Evolutionary conservation across 805 yeast species (phyloP), one percentile per base, ranked within the genome.

Genomic region (Hemisphaericaspora nanyangensis): DNA sequence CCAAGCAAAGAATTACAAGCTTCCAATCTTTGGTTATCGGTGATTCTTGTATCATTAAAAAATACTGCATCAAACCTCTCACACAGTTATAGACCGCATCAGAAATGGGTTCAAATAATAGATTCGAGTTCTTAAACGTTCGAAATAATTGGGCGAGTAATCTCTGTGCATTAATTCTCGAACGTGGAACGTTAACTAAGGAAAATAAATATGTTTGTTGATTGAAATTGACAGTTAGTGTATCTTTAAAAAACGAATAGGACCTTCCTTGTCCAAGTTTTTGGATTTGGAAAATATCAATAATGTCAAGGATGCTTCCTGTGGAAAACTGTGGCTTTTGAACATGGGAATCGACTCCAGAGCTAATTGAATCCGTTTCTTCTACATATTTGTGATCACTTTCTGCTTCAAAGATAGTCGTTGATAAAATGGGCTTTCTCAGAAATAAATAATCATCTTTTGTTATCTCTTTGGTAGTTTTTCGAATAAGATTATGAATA

Each of bases 381-480:
- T 39, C 40, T 3, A 51, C 46, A 29, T 45, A 55, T 17, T 40
- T 47, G 8, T 38, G 43, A 3, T 48, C 44, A 35, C 66, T 63
- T 34, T 66, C 72, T 0, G 58, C 65, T 43, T 68, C 74, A 35
- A 60, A 47, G 0, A 45, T 58, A 2, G 61, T 56, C 2, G 72
- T 67, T 27, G 53, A 44, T 25, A 46, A 40, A 13, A 44, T 33
- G 1, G 72, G 70, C 17, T 46, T 44, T 31, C 68, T 48, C 51
- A 51, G 49, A 39, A 51, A 52, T 11, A 43, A 36, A 40, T 48
- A 48, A 18, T 39, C 27, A n/a, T 36, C 16, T 6, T 15, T 16
- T 15, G 24, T 8, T 5, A 24, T 15, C 4, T 33, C 35, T n/a
- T 33, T 24, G 12, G 27, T 17, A n/a, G 12, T 33, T 15, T 33